Evolutionary conservation across 371 early-diverging fungal species (phyloP), one percentile per base, ranked within the genome.

Genomic region (Mucor plumbeus): DNA sequence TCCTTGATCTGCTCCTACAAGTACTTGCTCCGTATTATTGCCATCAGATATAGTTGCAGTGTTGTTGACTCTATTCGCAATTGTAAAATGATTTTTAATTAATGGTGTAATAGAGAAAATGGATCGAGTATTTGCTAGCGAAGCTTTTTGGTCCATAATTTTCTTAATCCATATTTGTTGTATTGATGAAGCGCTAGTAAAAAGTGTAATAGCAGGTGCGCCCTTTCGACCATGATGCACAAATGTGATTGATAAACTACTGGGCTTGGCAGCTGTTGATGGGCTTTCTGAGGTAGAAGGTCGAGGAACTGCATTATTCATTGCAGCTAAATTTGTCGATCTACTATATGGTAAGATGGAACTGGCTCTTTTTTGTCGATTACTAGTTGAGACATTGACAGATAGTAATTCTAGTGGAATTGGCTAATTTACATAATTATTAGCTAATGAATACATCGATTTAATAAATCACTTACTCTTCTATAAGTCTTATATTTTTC

Each of bases 141-240:
- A 72, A 53, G 86, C 80, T 43, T 87, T 85, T 71, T 93, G 92
- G 60, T 85, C 85, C 69, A 90, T 88, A 53, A 96, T 92, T 62
- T 89, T 89, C 44, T 94, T 91, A 44, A 88, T 76, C 97, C 97
- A 96, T 63, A 94, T 87, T 63, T 85, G 84, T 17, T 93, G 84
- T 44, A 88, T 91, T 0, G 92, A 90, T 21, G 86, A 76, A 13
- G 91, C 90, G 7, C 86, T 76, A 1, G 94, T 91, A 65, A 90
- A 89, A 21, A 97, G 75, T 0, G 91, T 90, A 69, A 92, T 81
- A 17, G 87, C 66, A 80, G 84, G 84, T 11, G 79, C 65, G 11
- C 91, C 91, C 15, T 87, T 76, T 39, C 89, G 84, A 7, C 95
- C 96, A 11, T 95, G 80, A 62, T 93, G 93, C 6, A 84, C 87